Conservation (phyloP, 2,329 filamentous ascomycete species). For the Ceratocystiopsis sp. region DNA sequence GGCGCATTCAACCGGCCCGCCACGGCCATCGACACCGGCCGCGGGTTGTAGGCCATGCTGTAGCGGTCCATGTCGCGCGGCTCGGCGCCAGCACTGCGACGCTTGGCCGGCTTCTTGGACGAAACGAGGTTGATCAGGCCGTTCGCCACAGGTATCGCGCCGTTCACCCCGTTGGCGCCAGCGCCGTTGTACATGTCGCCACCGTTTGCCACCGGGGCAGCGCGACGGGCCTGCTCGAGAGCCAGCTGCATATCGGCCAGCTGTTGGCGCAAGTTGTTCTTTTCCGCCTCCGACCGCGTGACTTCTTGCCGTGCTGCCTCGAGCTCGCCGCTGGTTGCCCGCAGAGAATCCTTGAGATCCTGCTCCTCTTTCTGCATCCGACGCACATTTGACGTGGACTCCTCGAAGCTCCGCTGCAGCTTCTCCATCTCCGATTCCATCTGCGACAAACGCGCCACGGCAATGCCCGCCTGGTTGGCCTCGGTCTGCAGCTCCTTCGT, state of each 20-base stretch:
- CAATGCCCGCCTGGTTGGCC: slow-evolving; percentile 94
- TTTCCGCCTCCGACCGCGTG: slow-evolving; percentile 67
- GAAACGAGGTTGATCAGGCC: slow-evolving; percentile 94
- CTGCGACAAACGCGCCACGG: slow-evolving; percentile 70
- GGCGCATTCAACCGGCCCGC: slow-evolving; percentile 49
- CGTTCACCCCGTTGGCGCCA: slow-evolving; percentile 7
- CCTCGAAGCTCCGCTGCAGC: slow-evolving; percentile 74
- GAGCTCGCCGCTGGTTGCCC: slow-evolving; percentile 62
- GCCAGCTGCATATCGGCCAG: slow-evolving; percentile 83
- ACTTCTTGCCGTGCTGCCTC: slow-evolving; percentile 62
- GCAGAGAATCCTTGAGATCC: slow-evolving; percentile 65
- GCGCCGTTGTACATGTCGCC: slow-evolving; percentile 41
- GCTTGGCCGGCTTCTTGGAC: slow-evolving; percentile 80
- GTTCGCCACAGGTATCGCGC: slow-evolving; percentile 35
- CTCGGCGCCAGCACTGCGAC: slow-evolving; percentile 79
- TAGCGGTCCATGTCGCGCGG: slow-evolving; percentile 75
- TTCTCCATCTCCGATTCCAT: slow-evolving; percentile 95
- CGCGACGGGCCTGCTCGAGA: slow-evolving; percentile 69
- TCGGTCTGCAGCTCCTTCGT: slow-evolving; percentile 91
- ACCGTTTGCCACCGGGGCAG: slow-evolving; percentile 53
- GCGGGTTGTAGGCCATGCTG: slow-evolving; percentile 81
- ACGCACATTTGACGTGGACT: slow-evolving; percentile 80
- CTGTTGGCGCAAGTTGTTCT: slow-evolving; percentile 70
- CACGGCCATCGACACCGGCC: slow-evolving; percentile 91
- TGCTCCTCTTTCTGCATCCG: slow-evolving; percentile 89